Conservation (phyloP, 2,329 filamentous ascomycete genomes). For the Aspergillus japonicus region DNA sequence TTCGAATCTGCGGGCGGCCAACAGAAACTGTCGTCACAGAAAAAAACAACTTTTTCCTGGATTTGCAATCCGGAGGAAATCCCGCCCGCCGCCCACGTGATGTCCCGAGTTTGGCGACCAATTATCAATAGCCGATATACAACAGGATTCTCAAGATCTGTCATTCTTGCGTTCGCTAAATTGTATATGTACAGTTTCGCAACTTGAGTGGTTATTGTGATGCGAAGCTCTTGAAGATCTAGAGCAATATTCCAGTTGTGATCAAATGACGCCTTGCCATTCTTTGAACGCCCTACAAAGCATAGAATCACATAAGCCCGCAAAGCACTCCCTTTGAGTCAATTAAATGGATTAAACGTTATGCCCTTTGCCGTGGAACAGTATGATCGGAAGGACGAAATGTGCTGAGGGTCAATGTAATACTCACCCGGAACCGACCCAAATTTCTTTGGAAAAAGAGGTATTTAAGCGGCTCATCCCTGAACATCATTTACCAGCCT, state of each 20-base stretch:
- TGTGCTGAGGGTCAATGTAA: not conserved
- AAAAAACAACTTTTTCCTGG: not conserved
- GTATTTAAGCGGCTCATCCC: slow-evolving; percentile 22
- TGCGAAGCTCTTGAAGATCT: not conserved
- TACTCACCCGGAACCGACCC: not conserved
- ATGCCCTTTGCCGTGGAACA: not conserved
- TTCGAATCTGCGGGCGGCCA: not conserved
- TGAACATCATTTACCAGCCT: slow-evolving; percentile 63
- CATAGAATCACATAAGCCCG: not conserved
- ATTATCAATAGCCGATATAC: slow-evolving; percentile 6
- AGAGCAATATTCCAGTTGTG: not conserved
- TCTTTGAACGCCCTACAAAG: slow-evolving; percentile 7
- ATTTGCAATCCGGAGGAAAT: slow-evolving; percentile 7
- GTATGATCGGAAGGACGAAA: not conserved
- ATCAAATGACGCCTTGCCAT: slow-evolving; percentile 13
- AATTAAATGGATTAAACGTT: not conserved
- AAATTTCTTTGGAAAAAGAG: not conserved
- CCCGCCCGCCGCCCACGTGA: slow-evolving; percentile 9
- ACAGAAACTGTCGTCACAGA: not conserved
- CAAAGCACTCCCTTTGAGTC: not conserved
- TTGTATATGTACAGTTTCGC: not conserved
- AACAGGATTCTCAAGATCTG: not conserved
- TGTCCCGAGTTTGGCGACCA: not conserved
- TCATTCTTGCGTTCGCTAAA: not conserved
- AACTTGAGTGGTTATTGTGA: not conserved